A percentile compares a stretch with the other conserved stretches of the same genome.
Conservation (phyloP, 2,329 filamentous ascomycete species). For the Fusarium nygamai region DNA sequence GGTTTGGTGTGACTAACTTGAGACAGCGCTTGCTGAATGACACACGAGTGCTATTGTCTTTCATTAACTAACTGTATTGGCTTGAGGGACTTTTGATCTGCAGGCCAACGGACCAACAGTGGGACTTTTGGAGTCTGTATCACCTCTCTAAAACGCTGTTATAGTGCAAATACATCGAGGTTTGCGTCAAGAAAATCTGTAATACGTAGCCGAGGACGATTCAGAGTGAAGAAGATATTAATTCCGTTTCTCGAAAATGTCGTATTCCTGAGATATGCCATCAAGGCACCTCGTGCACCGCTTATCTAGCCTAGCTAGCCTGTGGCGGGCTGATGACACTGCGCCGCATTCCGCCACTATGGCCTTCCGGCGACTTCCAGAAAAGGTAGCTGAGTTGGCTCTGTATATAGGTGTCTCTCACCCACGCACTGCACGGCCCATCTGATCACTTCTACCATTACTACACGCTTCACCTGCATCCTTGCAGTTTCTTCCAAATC, state of each 20-base stretch:
- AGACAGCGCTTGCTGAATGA: no score
- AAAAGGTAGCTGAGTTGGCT: background rate
- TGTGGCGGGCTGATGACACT: background rate
- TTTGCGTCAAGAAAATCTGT: background rate
- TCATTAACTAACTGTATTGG: no score
- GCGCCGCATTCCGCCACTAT: background rate
- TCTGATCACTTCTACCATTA: no score
- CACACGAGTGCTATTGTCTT: no score
- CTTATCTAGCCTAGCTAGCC: background rate
- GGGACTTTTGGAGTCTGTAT: background rate
- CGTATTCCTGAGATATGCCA: background rate
- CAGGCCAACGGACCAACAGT: background rate
- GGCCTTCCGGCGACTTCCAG: background rate
- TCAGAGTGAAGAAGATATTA: background rate
- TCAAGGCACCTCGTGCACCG: background rate
- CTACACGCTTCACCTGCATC: background rate
- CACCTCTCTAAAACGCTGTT: background rate
- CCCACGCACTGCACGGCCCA: background rate
- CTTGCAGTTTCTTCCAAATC: background rate
- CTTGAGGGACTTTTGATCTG: background rate
- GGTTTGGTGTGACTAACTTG: no score
- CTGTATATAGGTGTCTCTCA: background rate
- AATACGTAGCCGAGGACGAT: background rate
- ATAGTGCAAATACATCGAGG: rapidly evolving
- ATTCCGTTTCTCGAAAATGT: background rate